Conservation (phyloP, 192 early-diverging fungal species). For the Entrophospora sp. region DNA sequence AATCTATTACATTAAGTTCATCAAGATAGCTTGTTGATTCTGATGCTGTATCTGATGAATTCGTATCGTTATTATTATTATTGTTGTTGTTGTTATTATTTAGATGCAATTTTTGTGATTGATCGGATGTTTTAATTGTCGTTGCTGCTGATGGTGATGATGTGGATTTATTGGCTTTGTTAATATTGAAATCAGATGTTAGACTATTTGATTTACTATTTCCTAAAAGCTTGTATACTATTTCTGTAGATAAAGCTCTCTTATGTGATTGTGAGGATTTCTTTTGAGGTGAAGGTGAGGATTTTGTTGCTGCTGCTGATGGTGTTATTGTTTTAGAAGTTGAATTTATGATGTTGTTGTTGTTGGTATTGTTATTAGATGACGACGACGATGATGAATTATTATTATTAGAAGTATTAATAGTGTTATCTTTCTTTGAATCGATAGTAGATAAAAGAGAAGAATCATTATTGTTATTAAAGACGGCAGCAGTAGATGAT, state of each 20-base stretch:
- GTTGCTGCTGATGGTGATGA: neutral
- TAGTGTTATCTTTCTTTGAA: neutral
- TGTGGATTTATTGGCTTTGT: neutral
- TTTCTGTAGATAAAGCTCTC: constrained; percentile 1
- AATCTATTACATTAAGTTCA: neutral
- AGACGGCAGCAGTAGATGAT: neutral
- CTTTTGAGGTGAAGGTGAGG: neutral
- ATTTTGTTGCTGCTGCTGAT: neutral
- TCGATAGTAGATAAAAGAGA: neutral
- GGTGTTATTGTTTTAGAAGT: too few relatives aligned
- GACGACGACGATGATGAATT: too few relatives aligned
- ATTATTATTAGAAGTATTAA: too few relatives aligned
- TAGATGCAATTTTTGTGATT: neutral
- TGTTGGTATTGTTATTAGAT: too few relatives aligned
- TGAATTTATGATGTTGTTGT: too few relatives aligned
- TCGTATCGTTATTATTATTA: neutral
- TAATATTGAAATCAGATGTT: neutral
- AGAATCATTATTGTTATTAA: too few relatives aligned
- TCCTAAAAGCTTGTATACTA: neutral
- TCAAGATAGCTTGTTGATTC: constrained; percentile 5
- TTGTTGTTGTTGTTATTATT: too few relatives aligned
- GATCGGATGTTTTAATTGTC: neutral
- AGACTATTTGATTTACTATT: neutral
- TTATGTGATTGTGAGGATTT: constrained; percentile 9
- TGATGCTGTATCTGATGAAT: constrained; percentile 2